Evolutionary conservation across 805 yeast genomes (phyloP).

Genomic region (Schwanniomyces occidentalis): DNA sequence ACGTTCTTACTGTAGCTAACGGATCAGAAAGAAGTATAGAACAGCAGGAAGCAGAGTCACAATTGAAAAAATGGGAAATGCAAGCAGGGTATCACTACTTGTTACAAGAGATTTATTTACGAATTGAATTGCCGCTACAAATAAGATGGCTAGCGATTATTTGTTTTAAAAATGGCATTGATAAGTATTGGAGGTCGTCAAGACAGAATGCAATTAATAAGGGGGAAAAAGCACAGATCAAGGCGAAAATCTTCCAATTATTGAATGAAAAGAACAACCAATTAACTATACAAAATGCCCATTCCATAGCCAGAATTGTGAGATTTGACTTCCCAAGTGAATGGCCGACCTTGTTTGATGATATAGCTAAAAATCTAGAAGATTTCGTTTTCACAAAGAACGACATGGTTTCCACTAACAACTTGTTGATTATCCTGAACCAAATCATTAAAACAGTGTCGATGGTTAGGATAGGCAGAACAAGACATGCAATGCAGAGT

Average conservation of each 20-base stretch:
- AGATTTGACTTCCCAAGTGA: slow-evolving; percentile 83
- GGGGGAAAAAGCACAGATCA: slow-evolving; percentile 71
- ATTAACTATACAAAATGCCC: slow-evolving; percentile 80
- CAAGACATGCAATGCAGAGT: slow-evolving; percentile 73
- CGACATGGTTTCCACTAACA: slow-evolving; percentile 57
- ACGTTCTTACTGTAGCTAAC: slow-evolving; percentile 30
- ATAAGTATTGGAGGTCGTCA: slow-evolving; percentile 78
- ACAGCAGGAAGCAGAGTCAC: slow-evolving; percentile 68
- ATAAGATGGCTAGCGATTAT: slow-evolving; percentile 86
- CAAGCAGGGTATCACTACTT: slow-evolving; percentile 57
- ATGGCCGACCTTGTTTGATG: slow-evolving; percentile 83
- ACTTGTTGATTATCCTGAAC: slow-evolving; percentile 65
- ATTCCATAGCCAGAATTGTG: slow-evolving; percentile 74
- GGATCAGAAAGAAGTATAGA: slow-evolving; percentile 46
- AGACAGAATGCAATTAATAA: slow-evolving; percentile 50
- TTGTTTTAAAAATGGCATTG: slow-evolving; percentile 85
- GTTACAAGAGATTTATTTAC: slow-evolving; percentile 60
- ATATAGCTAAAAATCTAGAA: slow-evolving; percentile 48
- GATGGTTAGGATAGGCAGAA: slow-evolving; percentile 78
- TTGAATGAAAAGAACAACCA: slow-evolving; percentile 73
- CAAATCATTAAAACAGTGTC: slow-evolving; percentile 76
- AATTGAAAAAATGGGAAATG: slow-evolving; percentile 68
- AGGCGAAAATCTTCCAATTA: slow-evolving; percentile 55
- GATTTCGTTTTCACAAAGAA: slow-evolving; percentile 39
- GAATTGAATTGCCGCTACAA: slow-evolving; percentile 58